A percentile compares a stretch with the other conserved stretches of the same genome.
These are phyloP conservation scores for Pythium periplocum DNA, from an alignment of 352 stramenopile species.

Conservation along the genomic window DNA sequence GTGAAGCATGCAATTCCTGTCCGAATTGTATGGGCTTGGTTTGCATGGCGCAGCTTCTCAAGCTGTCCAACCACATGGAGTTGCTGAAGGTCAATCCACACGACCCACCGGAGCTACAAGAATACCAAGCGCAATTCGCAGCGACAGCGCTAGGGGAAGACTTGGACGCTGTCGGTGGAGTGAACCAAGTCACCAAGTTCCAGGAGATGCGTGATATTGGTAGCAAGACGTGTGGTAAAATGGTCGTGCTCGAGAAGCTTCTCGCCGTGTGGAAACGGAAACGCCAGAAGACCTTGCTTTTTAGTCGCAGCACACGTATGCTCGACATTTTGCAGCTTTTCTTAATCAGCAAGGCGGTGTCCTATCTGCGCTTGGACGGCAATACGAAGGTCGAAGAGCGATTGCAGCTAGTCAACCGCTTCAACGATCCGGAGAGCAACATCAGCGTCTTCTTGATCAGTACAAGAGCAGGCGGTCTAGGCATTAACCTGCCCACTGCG, in stretches of 20 bases:
- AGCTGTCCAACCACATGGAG: slow-evolving; percentile 78
- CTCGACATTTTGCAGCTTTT: slow-evolving; percentile 79
- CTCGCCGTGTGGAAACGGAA: slow-evolving; percentile 58
- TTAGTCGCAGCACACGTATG: slow-evolving; percentile 78
- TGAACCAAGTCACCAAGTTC: slow-evolving; percentile 52
- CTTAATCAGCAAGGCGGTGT: slow-evolving; percentile 54
- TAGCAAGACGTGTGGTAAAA: slow-evolving; percentile 74
- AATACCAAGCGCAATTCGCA: slow-evolving; percentile 52
- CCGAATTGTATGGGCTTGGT: slow-evolving; percentile 71
- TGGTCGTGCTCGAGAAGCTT: slow-evolving; percentile 72
- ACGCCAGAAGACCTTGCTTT: slow-evolving; percentile 62
- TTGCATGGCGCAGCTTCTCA: slow-evolving; percentile 70
- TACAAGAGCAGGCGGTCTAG: slow-evolving; percentile 67
- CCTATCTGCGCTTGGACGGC: slow-evolving; percentile 62
- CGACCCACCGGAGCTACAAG: slow-evolving; percentile 44
- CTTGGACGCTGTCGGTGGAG: slow-evolving; percentile 43
- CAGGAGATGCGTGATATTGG: slow-evolving; percentile 52
- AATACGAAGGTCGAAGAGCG: slow-evolving; percentile 74
- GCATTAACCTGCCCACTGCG: slow-evolving; percentile 71
- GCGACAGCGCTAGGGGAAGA: slow-evolving; percentile 50
- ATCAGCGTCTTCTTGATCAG: slow-evolving; percentile 75
- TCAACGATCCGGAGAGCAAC: slow-evolving; percentile 53
- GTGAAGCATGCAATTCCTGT: slow-evolving; percentile 44
- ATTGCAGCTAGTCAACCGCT: slow-evolving; percentile 65
- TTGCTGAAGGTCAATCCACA: slow-evolving; percentile 67